Conservation (phyloP, 345 rosid genomes). For the Eucalyptus erythrocorys region DNA sequence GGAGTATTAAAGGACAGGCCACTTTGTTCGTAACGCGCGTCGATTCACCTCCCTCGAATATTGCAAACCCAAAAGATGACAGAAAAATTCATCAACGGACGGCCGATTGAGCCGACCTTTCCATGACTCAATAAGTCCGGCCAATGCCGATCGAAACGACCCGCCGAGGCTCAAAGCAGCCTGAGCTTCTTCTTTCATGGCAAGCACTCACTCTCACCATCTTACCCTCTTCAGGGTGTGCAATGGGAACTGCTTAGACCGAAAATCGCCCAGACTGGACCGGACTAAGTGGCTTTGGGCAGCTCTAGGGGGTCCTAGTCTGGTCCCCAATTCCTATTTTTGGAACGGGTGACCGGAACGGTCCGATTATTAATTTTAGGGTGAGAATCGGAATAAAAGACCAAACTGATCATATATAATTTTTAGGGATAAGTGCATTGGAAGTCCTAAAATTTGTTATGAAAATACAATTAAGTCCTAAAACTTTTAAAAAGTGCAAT, state of each 20-base stretch:
- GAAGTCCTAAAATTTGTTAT: no score
- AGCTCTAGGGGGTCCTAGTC: accelerated
- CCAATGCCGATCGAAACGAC: constrained; percentile 17
- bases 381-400: accelerated
- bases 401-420: no score
- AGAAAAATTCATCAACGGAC: not conserved
- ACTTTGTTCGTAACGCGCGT: not conserved
- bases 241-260: accelerated
- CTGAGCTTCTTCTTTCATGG: constrained; percentile 1
- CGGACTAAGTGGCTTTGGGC: accelerated
- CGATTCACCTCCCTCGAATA: not conserved
- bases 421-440: no score
- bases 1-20: not conserved
- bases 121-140: constrained; percentile 1
- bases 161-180: constrained; percentile 21
- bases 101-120: not conserved
- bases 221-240: not conserved
- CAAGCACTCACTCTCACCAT: not conserved
- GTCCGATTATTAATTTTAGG: accelerated
- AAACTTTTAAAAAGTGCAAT: no score
- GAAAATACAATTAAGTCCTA: no score
- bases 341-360: accelerated
- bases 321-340: no score
- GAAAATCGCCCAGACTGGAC: accelerated
- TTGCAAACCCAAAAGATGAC: not conserved